Percentiles rank a stretch among this genome's conserved stretches.
Evolutionary conservation across 2,329 filamentous ascomycete species (phyloP).

Genomic region (Stachybotrys chlorohalonatus): DNA sequence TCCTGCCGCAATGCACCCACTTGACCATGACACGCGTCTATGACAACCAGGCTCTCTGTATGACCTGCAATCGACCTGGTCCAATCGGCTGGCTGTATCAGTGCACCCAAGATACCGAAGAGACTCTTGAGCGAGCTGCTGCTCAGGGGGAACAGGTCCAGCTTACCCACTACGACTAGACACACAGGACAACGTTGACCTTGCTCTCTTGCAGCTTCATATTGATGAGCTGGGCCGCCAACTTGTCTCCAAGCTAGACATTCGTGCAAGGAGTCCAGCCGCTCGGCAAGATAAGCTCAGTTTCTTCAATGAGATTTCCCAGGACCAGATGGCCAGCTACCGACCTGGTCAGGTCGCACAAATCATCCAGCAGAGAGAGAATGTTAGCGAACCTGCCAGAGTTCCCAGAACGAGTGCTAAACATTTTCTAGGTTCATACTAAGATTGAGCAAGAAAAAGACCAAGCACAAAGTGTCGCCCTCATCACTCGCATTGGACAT

Average conservation of each 20-base stretch:
- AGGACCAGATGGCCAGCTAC: conserved; percentile 34
- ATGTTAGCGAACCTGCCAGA: conserved; percentile 24
- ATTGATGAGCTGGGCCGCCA: conserved; percentile 26
- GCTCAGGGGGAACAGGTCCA: conserved; percentile 11
- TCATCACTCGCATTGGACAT: background rate
- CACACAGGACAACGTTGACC: background rate
- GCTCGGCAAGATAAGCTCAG: conserved; percentile 31
- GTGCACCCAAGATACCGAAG: conserved; percentile 57
- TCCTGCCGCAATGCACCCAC: conserved; percentile 50
- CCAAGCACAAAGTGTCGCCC: conserved; percentile 12
- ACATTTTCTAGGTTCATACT: conserved; percentile 18
- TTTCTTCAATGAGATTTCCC: conserved; percentile 34
- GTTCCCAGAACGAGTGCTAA: background rate
- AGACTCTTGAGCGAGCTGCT: conserved; percentile 22
- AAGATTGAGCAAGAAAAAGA: conserved; percentile 19
- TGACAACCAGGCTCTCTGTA: conserved; percentile 42
- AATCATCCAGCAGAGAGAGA: conserved; percentile 40
- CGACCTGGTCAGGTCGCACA: conserved; percentile 34
- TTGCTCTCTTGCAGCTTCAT: conserved; percentile 9
- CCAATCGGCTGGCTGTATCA: conserved; percentile 64
- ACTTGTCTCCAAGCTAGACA: conserved; percentile 21
- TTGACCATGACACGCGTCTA: conserved; percentile 59
- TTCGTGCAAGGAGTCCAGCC: conserved; percentile 29
- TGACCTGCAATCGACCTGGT: conserved; percentile 45
- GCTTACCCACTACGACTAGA: background rate